These are phyloP conservation scores for Metrosideros polymorpha DNA, from an alignment of 441 rosid species.

Conservation along the genomic window DNA sequence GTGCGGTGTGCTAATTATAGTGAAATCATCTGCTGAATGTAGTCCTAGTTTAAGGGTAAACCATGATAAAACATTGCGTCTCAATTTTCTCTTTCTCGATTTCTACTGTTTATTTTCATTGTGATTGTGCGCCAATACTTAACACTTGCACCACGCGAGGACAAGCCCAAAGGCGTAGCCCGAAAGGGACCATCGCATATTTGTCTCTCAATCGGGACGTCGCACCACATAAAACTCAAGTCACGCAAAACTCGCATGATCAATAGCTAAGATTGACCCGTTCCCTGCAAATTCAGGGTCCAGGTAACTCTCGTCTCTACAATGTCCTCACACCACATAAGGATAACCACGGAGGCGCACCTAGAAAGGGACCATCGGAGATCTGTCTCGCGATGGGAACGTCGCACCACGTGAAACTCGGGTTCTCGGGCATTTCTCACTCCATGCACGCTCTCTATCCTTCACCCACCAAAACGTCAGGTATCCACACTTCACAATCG, in stretches of 20 bases:
- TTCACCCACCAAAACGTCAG: background rate
- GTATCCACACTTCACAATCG: background rate
- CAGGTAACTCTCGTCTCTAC: background rate
- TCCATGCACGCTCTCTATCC: background rate
- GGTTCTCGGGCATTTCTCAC: background rate
- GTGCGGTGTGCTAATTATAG: no score
- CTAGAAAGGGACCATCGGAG: background rate
- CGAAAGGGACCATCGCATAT: background rate
- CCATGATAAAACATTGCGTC: no score
- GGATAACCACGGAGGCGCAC: background rate
- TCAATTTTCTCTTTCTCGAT: no score
- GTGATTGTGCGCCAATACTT: no score
- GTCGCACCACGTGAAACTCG: background rate
- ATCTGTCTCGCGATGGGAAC: background rate
- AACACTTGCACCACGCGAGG: no score
- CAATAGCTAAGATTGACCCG: background rate
- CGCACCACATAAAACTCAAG: background rate
- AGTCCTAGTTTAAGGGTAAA: no score
- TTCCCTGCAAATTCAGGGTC: background rate
- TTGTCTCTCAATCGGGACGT: background rate
- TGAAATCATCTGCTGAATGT: no score
- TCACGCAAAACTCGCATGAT: background rate
- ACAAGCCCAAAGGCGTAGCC: no score
- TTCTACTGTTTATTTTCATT: no score
- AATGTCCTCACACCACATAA: background rate